Evolutionary conservation across 305 asterid genomes (phyloP), one percentile per base, ranked within the genome.

Genomic region (Nicotiana rustica): DNA sequence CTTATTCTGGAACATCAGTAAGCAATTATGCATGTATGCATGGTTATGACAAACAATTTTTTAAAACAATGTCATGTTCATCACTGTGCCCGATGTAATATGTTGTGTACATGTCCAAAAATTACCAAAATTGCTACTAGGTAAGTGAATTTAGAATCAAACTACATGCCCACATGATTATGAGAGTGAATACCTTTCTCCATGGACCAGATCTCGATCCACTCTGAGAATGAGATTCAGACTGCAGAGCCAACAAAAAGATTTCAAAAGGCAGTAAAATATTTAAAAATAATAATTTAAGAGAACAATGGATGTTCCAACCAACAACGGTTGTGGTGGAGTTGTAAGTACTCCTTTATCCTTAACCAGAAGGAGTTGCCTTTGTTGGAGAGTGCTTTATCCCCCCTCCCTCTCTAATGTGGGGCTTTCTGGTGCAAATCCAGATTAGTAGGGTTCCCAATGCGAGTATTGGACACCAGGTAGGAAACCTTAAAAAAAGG

Each of bases 121-220:
- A 65, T 25, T 15, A 12, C 18, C 3, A 5, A 21, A 29, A 4
- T 29, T 49, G 41, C 61, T 21, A n/a, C 18, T n/a, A 31, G 77
- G 9, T 62, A 29, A 38, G 31, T 61, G 3, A 47, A 13, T 25
- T 13, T 47, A 21, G 9, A 67, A 79, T 64, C 25, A 64, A 75
- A 65, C 47, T 10, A 15, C 67, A 60, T 0, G 7, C 57, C 68
- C 57, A n/a, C 12, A 5, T 9, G 12, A 57, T 64, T 18, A 70
- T 29, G 64, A 14, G 14, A 78, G 79, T 35, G 68, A 19, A 35
- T 80, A 84, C 82, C 86, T 84, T 84, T 84, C 86, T 84, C 86
- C 86, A 84, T 0, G 81, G 86, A 67, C 84, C 86, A 62, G 84
- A 73, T 75, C 67, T 84, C 65, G 84, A 80, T 38, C 84, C 19